These are phyloP conservation scores for Singerocomus inundabilis DNA, from an alignment of 1,284 basidiomycete genomes.

Conservation along the genomic window DNA sequence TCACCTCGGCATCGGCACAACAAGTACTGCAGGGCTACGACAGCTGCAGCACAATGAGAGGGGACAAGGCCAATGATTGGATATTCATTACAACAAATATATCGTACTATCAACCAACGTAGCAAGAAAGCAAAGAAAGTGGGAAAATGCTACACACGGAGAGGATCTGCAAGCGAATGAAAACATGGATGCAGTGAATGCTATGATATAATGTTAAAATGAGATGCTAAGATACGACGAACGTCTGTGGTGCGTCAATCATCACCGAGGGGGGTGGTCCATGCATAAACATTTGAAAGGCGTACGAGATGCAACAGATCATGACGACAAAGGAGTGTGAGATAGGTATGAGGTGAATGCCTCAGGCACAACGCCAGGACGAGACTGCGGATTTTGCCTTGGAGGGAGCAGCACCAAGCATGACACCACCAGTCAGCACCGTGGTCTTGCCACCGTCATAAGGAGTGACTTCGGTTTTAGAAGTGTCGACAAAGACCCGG, in stretches of 20 bases:
- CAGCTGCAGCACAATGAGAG: too few relatives aligned
- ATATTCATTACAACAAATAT: conserved; percentile 34
- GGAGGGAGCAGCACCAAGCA: conserved; percentile 57
- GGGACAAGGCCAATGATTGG: too few relatives aligned
- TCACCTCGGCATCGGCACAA: conserved; percentile 11
- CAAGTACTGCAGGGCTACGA: too few relatives aligned
- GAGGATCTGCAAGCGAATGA: conserved; percentile 29
- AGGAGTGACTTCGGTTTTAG: conserved; percentile 74
- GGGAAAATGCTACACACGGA: conserved; percentile 38
- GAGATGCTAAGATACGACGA: conserved; percentile 33
- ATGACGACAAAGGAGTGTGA: conserved; percentile 30
- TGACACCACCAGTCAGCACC: conserved; percentile 79
- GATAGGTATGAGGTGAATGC: conserved; percentile 6
- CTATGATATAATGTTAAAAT: conserved; percentile 35
- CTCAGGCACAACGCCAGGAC: conserved; percentile 52
- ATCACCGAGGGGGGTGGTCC: conserved; percentile 27
- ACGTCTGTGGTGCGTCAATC: conserved; percentile 28
- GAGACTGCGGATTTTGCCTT: conserved; percentile 30
- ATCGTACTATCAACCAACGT: conserved; percentile 20
- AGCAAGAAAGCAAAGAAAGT: conserved; percentile 25
- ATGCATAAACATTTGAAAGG: conserved; percentile 24
- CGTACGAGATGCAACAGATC: conserved; percentile 26
- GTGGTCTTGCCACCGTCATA: conserved; percentile 85
- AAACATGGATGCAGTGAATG: conserved; percentile 29
- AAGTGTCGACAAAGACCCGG: conserved; percentile 65